Conservation (phyloP, 345 rosid genomes). For the Populus tremula region DNA sequence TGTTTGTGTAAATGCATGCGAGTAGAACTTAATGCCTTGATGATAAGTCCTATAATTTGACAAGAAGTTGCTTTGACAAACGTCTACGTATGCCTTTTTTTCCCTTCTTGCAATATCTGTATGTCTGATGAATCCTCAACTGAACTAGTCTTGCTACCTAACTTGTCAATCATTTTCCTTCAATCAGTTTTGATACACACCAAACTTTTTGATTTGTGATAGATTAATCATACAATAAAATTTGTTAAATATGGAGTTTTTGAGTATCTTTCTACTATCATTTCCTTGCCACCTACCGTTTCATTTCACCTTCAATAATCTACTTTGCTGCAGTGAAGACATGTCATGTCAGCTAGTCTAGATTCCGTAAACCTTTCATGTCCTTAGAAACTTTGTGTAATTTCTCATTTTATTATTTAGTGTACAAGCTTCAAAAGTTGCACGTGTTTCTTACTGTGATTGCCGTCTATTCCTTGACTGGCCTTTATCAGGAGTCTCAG, state of each 20-base stretch:
- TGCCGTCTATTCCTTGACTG: constrained; percentile 12
- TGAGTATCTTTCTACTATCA: neutral
- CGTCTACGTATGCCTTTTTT: neutral
- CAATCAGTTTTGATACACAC: neutral
- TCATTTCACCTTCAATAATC: neutral
- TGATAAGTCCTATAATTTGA: neutral
- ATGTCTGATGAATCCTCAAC: neutral
- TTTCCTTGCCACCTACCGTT: neutral
- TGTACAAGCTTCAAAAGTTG: neutral
- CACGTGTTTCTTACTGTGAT: neutral
- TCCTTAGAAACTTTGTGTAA: constrained; percentile 4
- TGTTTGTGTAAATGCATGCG: neutral
- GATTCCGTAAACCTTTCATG: neutral
- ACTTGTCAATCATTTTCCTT: neutral
- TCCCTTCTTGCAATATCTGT: neutral
- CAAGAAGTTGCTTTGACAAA: neutral
- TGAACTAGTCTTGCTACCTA: neutral
- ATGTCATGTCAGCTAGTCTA: neutral
- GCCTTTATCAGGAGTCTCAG: constrained; percentile 72
- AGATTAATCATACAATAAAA: neutral
- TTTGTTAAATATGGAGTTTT: neutral
- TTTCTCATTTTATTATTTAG: neutral
- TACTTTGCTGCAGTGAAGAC: neutral
- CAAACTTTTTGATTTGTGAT: neutral
- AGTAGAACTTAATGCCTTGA: neutral